phyloP scores from a whole-genome alignment of 1,139 yeast genomes.

The Sporopachydermia cereana region DNA sequence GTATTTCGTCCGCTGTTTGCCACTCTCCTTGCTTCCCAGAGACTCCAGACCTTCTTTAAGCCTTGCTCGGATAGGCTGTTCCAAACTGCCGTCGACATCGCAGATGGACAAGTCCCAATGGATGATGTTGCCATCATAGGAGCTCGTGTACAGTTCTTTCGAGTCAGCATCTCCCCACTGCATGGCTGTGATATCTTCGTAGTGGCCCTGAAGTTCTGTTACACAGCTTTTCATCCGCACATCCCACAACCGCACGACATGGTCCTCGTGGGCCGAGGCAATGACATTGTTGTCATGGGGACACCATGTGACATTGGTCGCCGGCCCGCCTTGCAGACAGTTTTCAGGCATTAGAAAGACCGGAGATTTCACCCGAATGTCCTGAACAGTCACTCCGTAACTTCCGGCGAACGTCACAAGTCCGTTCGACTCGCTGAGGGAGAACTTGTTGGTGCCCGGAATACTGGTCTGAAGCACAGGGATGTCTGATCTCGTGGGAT shows the following conservation, averaged over 20 bases:
- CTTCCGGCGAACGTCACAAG: constrained; percentile 52
- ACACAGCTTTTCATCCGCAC: constrained; percentile 47
- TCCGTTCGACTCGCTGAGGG: constrained; percentile 39
- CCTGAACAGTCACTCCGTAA: constrained; percentile 62
- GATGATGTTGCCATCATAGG: constrained; percentile 58
- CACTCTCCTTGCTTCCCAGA: background rate
- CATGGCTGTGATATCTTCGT: constrained; percentile 40
- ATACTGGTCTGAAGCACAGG: constrained; percentile 44
- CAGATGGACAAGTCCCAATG: constrained; percentile 46
- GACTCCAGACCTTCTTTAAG: constrained; percentile 3
- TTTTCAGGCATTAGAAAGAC: constrained; percentile 34
- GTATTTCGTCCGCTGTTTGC: background rate
- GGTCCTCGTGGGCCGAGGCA: constrained; percentile 56
- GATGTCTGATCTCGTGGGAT: constrained; percentile 40
- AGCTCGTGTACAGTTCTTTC: constrained; percentile 50
- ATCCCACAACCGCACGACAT: constrained; percentile 62
- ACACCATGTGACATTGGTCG: constrained; percentile 50
- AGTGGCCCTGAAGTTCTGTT: constrained; percentile 45
- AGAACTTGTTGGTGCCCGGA: constrained; percentile 41
- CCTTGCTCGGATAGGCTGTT: background rate
- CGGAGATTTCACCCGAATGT: constrained; percentile 36
- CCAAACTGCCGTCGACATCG: background rate
- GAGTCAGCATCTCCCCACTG: constrained; percentile 44
- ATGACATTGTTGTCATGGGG: constrained; percentile 45
- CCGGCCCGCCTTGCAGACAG: constrained; percentile 20